Percentiles rank a stretch among this genome's conserved stretches.
Evolutionary conservation across 2,329 filamentous ascomycete species (phyloP).

Genomic region (Lizonia empirigonia): DNA sequence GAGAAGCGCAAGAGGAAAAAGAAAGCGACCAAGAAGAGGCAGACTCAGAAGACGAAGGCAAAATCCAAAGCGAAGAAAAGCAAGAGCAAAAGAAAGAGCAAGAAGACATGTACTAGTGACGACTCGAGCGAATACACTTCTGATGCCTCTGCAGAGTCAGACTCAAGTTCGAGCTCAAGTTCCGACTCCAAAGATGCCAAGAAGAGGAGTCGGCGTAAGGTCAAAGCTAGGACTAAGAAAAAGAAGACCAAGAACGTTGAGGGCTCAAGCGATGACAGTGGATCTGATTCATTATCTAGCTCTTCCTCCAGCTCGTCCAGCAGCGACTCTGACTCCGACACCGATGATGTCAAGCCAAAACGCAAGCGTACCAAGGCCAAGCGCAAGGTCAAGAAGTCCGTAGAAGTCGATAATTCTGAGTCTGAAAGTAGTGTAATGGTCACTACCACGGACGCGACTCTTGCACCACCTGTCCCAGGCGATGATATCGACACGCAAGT

Average conservation of each 20-base stretch:
- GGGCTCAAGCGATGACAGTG: slow-evolving; percentile 25
- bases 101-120: slow-evolving; percentile 26
- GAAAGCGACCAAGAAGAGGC: slow-evolving; percentile 20
- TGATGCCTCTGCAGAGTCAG: slow-evolving; percentile 22
- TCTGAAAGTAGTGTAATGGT: background rate
- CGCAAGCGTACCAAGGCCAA: slow-evolving; percentile 28
- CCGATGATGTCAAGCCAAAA: slow-evolving; percentile 9
- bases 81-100: slow-evolving; percentile 30
- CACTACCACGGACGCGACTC: slow-evolving; percentile 3
- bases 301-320: slow-evolving; percentile 21
- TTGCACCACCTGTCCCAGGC: slow-evolving; percentile 8
- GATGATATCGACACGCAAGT: slow-evolving; percentile 25
- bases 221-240: slow-evolving; percentile 29
- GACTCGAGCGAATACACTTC: slow-evolving; percentile 24
- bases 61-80: slow-evolving; percentile 32
- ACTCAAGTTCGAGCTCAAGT: slow-evolving; percentile 15
- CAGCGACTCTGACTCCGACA: slow-evolving; percentile 24
- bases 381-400: slow-evolving; percentile 16
- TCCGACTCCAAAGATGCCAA: slow-evolving; percentile 17
- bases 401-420: slow-evolving; percentile 15
- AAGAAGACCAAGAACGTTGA: slow-evolving; percentile 33
- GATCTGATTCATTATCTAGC: slow-evolving; percentile 11
- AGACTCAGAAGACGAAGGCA: slow-evolving; percentile 26
- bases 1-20: slow-evolving; percentile 29
- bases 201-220: slow-evolving; percentile 23